Evolutionary conservation across 129 eudicot genomes (phyloP), one percentile per base, ranked within the genome.

Genomic region (Artemisia annua): DNA sequence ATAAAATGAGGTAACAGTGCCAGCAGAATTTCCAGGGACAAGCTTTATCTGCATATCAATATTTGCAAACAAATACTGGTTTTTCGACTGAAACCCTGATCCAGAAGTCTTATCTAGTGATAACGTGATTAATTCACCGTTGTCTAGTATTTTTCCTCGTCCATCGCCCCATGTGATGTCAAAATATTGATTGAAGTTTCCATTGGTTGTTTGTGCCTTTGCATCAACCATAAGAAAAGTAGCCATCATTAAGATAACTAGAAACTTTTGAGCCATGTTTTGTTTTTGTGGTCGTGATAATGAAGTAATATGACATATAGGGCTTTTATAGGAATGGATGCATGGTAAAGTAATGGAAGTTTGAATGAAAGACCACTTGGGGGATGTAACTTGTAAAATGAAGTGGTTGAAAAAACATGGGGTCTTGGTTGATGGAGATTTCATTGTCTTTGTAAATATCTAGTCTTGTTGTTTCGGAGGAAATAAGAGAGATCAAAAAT

Each of bases 151-250:
- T 16, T 39, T 63, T 18, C 17, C 28, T 39, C 46, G 2, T 64
- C 11, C 46, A 16, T 64, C 11, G 4, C 22, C 46, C 19, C 14
- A 24, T 16, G 52, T 28, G 19, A 64, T 14, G 28, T 39, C 22
- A 3, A 64, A 64, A 18, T 64, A 64, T 2, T 64, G 52, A 24
- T 64, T 64, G 52, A 64, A 64, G 69, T 64, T 64, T 16, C 69
- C 48, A 16, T 14, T 11, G 28, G 69, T 16, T n/a, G 69, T 16
- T 16, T 16, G 20, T 5, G 30, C 52, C 69, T 39, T 39, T 64
- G 15, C 69, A 39, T 64, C 52, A 64, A 63, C 69, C 69, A 63
- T 63, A n/a, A 64, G 52, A 64, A 64, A 64, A 17, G 51, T 32
- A 32, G 8, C 69, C 20, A 15, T 28, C 69, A 64, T 64, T 22